Evolutionary conservation across 352 stramenopile species (phyloP).

Genomic region (Pythium phragmitis): DNA sequence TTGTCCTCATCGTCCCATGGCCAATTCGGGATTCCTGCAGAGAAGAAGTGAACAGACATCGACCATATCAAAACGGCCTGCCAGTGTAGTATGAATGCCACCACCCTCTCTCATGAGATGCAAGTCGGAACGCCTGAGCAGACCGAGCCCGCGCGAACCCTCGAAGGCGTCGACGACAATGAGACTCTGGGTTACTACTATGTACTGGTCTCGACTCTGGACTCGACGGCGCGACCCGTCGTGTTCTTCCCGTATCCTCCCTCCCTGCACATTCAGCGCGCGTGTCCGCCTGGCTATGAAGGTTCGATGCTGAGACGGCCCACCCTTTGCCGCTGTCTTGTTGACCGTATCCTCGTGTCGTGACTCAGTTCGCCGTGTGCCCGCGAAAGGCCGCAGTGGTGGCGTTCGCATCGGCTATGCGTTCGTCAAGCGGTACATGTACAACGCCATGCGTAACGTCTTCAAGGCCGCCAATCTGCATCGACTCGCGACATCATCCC

Average conservation of each 20-base stretch:
- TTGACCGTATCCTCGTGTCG: background rate
- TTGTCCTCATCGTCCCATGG: conserved; percentile 4
- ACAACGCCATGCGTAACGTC: conserved; percentile 65
- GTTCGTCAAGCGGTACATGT: conserved; percentile 74
- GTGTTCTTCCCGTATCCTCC: conserved; percentile 68
- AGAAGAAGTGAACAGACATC: background rate
- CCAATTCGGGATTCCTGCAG: background rate
- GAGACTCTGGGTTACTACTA: conserved; percentile 25
- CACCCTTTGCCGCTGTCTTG: background rate
- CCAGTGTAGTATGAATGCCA: background rate
- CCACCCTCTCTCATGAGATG: background rate
- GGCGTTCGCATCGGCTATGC: conserved; percentile 46
- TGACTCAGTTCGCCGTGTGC: conserved; percentile 30
- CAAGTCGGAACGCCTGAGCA: background rate
- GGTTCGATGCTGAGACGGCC: conserved; percentile 21
- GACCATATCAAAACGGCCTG: background rate
- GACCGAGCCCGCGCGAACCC: background rate
- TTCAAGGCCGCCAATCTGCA: conserved; percentile 45
- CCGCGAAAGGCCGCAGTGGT: conserved; percentile 25
- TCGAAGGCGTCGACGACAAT: background rate
- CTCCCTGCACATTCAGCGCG: conserved; percentile 38
- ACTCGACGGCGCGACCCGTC: conserved; percentile 32
- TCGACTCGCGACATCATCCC: conserved; percentile 30
- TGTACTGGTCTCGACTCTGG: conserved; percentile 56
- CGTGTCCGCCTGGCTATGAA: conserved; percentile 61